A percentile compares a stretch with the other conserved stretches of the same genome.
These are phyloP conservation scores for Phlyctochytrium arcticum DNA, from an alignment of 192 early-diverging fungal species.

Conservation along the genomic window DNA sequence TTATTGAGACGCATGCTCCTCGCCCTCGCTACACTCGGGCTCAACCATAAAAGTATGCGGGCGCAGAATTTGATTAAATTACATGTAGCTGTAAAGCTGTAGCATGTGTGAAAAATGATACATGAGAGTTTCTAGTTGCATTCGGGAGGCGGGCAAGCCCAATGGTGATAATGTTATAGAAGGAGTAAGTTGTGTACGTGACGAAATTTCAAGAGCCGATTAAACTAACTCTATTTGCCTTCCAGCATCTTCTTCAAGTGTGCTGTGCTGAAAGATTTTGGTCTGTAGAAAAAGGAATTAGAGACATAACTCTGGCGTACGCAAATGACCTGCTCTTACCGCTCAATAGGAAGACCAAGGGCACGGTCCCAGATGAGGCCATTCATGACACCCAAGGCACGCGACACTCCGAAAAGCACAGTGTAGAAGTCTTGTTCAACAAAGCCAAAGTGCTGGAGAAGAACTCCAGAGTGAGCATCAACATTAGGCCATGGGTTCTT, in stretches of 20 bases:
- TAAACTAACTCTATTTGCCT: neutral
- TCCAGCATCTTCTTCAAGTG: constrained; percentile 83
- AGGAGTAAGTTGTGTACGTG: no score
- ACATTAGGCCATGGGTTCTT: constrained; percentile 99
- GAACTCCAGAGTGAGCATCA: constrained; percentile 97
- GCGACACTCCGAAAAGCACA: constrained; percentile 98
- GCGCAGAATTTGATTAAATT: no score
- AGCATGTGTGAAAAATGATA: no score
- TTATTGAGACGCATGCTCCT: no score
- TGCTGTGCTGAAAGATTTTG: constrained; percentile 86
- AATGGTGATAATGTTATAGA: no score
- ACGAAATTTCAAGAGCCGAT: no score
- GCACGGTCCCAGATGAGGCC: constrained; percentile 98
- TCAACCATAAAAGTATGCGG: no score
- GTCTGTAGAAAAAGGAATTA: constrained; percentile 26
- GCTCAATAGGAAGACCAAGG: constrained; percentile 67
- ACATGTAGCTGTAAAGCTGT: no score
- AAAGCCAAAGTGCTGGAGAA: constrained; percentile 91
- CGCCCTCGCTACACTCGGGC: no score
- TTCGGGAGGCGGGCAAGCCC: no score
- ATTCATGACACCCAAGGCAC: constrained; percentile 90
- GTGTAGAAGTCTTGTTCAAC: constrained; percentile 99
- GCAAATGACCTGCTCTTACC: neutral
- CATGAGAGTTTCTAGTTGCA: no score
- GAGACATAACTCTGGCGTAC: neutral